Conservation (phyloP, 2,329 filamentous ascomycete species). For the Chalara sp. region DNA sequence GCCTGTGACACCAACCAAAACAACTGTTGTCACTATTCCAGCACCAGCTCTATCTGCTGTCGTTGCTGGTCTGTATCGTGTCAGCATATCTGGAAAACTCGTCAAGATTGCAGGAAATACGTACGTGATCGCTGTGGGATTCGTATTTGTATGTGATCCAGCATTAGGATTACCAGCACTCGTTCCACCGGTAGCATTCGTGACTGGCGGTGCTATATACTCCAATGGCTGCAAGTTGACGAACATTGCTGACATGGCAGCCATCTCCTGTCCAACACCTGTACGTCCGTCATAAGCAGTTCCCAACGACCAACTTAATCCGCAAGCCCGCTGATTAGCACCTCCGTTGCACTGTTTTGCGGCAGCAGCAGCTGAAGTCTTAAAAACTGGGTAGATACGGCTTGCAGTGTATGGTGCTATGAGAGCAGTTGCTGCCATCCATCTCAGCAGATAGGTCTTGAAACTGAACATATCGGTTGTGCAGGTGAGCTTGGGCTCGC, state of each 20-base stretch:
- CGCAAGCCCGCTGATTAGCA: conserved; percentile 50
- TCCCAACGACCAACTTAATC: conserved; percentile 49
- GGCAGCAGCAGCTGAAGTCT: conserved; percentile 46
- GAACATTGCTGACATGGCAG: conserved; percentile 54
- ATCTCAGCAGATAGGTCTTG: conserved; percentile 59
- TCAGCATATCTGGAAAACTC: too few species aligned
- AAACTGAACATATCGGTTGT: conserved; percentile 59
- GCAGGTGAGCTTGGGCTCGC: conserved; percentile 47
- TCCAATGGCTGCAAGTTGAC: conserved; percentile 28
- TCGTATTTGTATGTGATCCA: conserved; percentile 12
- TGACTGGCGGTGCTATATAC: conserved; percentile 20
- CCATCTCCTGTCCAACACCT: conserved; percentile 67
- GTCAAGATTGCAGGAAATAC: too few species aligned
- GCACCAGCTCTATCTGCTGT: conserved; percentile 35
- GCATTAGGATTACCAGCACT: conserved; percentile 20
- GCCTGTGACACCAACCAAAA: conserved; percentile 21
- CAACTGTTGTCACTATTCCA: conserved; percentile 33
- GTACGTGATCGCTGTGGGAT: conserved; percentile 7
- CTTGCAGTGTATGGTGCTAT: conserved; percentile 50
- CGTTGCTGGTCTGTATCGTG: conserved; percentile 20
- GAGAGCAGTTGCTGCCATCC: conserved; percentile 49
- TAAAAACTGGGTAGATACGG: conserved; percentile 46
- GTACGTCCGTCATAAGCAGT: conserved; percentile 43
- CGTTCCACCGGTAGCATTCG: conserved; percentile 32
- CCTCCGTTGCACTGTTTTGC: conserved; percentile 53